phyloP scores from a whole-genome alignment of 257 asterid species.

The Paulownia fortunei region DNA sequence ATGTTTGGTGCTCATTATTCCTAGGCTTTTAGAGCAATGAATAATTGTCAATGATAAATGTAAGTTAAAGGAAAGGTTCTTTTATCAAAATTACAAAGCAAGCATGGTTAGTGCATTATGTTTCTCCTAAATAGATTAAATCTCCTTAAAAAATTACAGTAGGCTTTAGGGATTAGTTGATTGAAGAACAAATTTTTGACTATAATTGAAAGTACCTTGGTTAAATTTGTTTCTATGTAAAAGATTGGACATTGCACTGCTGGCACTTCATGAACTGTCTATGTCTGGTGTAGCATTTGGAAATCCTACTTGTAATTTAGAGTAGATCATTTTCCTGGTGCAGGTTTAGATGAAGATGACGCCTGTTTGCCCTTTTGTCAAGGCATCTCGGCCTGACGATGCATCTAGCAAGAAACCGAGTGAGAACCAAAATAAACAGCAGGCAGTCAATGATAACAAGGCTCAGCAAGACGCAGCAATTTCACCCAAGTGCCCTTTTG shows the following conservation, averaged over 20 bases:
- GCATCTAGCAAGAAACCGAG: slow-evolving; percentile 58
- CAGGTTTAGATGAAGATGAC: slow-evolving; percentile 69
- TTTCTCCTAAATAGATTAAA: no score
- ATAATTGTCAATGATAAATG: not conserved
- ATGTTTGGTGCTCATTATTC: not conserved
- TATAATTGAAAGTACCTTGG: not conserved
- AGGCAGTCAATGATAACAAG: slow-evolving; percentile 43
- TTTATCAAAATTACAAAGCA: not conserved
- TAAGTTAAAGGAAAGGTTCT: not conserved
- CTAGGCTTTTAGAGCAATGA: not conserved
- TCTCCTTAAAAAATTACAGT: not conserved
- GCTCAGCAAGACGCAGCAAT: slow-evolving; percentile 50
- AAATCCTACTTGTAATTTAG: slow-evolving; percentile 4
- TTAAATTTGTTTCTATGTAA: not conserved
- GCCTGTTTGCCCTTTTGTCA: slow-evolving; percentile 89
- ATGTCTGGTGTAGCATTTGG: slow-evolving; percentile 17
- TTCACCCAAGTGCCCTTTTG: slow-evolving; percentile 66
- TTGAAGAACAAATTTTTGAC: not conserved
- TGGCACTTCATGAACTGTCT: not conserved
- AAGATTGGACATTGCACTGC: not conserved
- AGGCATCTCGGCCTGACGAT: slow-evolving; percentile 84
- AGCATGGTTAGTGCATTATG: not conserved
- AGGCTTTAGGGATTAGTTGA: not conserved
- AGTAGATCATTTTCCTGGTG: slow-evolving; percentile 20
- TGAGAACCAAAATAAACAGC: slow-evolving; percentile 68